Evolutionary conservation across 2,329 filamentous ascomycete genomes (phyloP).

Genomic region (Neonectria sp.): DNA sequence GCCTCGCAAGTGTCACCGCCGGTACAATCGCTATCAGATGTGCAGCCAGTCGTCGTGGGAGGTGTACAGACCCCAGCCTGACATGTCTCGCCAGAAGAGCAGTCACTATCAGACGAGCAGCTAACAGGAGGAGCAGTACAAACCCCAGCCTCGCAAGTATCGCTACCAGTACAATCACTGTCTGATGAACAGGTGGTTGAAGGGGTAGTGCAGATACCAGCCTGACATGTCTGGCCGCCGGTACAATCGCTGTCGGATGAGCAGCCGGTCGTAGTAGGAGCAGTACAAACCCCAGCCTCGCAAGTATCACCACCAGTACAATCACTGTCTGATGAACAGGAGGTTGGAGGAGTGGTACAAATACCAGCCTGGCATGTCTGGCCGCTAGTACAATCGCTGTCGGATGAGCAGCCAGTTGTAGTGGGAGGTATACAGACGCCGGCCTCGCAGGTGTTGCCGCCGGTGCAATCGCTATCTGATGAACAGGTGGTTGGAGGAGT

Average conservation of each 20-base stretch:
- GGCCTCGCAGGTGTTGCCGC: background rate
- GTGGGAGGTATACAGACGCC: constrained; percentile 1
- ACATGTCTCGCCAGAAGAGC: too few relatives aligned
- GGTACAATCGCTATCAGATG: background rate
- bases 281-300: background rate
- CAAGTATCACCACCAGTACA: background rate
- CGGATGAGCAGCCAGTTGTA: constrained; percentile 1
- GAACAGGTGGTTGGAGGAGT: background rate
- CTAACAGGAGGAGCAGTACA: too few relatives aligned
- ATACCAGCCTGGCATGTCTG: constrained; percentile 7
- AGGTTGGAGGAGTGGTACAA: background rate
- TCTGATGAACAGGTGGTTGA: background rate
- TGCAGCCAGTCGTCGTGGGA: background rate
- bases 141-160: too few relatives aligned
- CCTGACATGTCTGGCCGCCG: background rate
- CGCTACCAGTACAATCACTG: too few relatives aligned
- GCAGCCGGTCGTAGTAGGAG: background rate
- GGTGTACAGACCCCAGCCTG: background rate
- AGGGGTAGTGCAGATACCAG: constrained; percentile 1
- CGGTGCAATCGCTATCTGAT: background rate
- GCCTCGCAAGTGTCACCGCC: constrained; percentile 2
- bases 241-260: background rate
- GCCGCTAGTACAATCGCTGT: background rate
- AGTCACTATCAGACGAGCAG: too few relatives aligned
- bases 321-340: background rate